A percentile compares a stretch with the other conserved stretches of the same genome.
phyloP scores from a whole-genome alignment of 2,329 filamentous ascomycete genomes.

The Chlorencoelia australis region DNA sequence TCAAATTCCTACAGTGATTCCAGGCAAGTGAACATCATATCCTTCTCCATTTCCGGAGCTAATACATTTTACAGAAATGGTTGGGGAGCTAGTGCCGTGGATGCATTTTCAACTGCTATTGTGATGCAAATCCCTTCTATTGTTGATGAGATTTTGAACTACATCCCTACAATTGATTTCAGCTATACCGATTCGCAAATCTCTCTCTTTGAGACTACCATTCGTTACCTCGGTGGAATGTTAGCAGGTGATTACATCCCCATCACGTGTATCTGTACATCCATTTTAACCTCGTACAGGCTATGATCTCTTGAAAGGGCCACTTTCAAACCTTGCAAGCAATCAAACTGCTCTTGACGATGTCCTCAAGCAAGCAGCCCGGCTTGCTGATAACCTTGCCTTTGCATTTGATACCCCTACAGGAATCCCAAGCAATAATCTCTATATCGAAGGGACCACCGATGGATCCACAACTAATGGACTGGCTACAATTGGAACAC shows the following conservation, averaged over 20 bases:
- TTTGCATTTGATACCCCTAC: slow-evolving; percentile 69
- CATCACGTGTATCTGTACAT: not conserved
- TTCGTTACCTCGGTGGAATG: slow-evolving; percentile 75
- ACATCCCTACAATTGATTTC: slow-evolving; percentile 64
- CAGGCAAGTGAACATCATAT: slow-evolving; percentile 40
- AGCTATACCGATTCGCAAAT: slow-evolving; percentile 46
- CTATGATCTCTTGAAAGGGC: slow-evolving; percentile 64
- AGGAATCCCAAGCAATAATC: slow-evolving; percentile 62
- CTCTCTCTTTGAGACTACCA: slow-evolving; percentile 83
- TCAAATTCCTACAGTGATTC: slow-evolving; percentile 57
- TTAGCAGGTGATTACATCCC: slow-evolving; percentile 50
- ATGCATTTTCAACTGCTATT: slow-evolving; percentile 70
- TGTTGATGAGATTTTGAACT: slow-evolving; percentile 60
- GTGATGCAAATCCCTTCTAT: slow-evolving; percentile 62
- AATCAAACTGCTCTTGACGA: slow-evolving; percentile 37
- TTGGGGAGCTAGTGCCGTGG: slow-evolving; percentile 77
- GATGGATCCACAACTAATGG: slow-evolving; percentile 51
- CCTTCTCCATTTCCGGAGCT: slow-evolving; percentile 4
- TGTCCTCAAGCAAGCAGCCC: slow-evolving; percentile 56
- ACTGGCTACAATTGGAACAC: slow-evolving; percentile 65
- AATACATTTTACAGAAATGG: slow-evolving; percentile 50
- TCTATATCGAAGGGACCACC: slow-evolving; percentile 47
- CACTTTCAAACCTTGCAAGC: slow-evolving; percentile 41
- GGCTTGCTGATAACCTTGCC: slow-evolving; percentile 61
- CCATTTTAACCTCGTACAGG: slow-evolving; percentile 28